Conservation (phyloP, 2,329 filamentous ascomycete species). For the Fusarium robinianum region DNA sequence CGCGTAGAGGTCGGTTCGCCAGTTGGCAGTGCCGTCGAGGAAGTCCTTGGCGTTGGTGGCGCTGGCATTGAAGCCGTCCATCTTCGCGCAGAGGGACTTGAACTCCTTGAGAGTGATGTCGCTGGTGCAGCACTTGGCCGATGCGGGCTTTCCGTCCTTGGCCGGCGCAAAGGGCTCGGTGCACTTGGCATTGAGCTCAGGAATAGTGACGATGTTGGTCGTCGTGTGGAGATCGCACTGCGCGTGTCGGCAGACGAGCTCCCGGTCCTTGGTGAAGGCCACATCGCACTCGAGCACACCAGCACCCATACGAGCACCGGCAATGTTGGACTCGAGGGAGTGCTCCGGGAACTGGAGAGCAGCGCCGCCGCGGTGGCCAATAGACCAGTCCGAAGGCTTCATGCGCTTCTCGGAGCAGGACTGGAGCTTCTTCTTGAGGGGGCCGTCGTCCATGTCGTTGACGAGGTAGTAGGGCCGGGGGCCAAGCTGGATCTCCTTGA, state of each 20-base stretch:
- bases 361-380: slow-evolving; percentile 66
- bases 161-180: slow-evolving; percentile 64
- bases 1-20: slow-evolving; percentile 68
- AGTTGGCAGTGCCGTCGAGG: slow-evolving; percentile 61
- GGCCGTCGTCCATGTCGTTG: slow-evolving; percentile 63
- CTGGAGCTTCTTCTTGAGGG: slow-evolving; percentile 62
- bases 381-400: slow-evolving; percentile 58
- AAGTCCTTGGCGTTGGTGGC: slow-evolving; percentile 63
- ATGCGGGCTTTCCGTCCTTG: slow-evolving; percentile 53
- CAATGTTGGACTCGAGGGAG: slow-evolving; percentile 61
- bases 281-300: slow-evolving; percentile 71
- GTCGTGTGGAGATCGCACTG: slow-evolving; percentile 72
- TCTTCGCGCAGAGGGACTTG: slow-evolving; percentile 70
- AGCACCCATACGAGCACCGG: slow-evolving; percentile 69
- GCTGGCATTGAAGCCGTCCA: slow-evolving; percentile 65
- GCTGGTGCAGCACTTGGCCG: slow-evolving; percentile 71
- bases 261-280: slow-evolving; percentile 65
- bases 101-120: slow-evolving; percentile 72
- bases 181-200: slow-evolving; percentile 67
- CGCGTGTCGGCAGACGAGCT: slow-evolving; percentile 70
- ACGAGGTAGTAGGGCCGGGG: slow-evolving; percentile 68
- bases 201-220: slow-evolving; percentile 66
- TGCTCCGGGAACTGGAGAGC: slow-evolving; percentile 69
- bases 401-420: slow-evolving; percentile 61
- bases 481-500: slow-evolving; percentile 61